Evolutionary conservation across 352 stramenopile genomes (phyloP).

Genomic region (Thalassiosira allenii): DNA sequence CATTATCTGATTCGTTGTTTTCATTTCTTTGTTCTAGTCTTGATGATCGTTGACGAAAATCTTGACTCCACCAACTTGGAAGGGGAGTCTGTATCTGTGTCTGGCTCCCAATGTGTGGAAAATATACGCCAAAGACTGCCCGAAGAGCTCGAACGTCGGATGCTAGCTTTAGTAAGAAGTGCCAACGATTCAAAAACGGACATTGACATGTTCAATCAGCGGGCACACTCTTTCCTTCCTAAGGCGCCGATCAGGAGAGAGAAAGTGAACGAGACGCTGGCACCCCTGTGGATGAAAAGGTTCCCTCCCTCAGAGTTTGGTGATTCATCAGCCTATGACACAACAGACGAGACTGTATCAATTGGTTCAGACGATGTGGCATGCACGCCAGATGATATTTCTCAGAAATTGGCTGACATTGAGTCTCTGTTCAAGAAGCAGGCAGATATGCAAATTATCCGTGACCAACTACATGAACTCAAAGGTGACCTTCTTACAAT

Average conservation of each 20-base stretch:
- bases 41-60: slow-evolving; percentile 58
- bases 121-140: slow-evolving; percentile 47
- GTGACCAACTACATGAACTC: slow-evolving; percentile 53
- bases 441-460: slow-evolving; percentile 32
- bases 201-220: slow-evolving; percentile 60
- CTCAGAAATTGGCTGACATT: slow-evolving; percentile 10
- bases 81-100: slow-evolving; percentile 28
- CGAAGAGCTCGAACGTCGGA: slow-evolving; percentile 42
- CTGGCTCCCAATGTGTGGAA: slow-evolving; percentile 44
- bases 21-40: background rate
- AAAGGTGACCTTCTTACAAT: slow-evolving; percentile 57
- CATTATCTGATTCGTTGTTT: too few species aligned
- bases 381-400: slow-evolving; percentile 10
- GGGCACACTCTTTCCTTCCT: slow-evolving; percentile 69
- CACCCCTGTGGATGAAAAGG: slow-evolving; percentile 44
- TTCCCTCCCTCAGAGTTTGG: slow-evolving; percentile 38
- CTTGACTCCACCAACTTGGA: too few species aligned
- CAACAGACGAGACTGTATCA: background rate
- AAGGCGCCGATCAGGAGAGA: slow-evolving; percentile 57
- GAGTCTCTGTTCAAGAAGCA: slow-evolving; percentile 20
- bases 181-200: slow-evolving; percentile 72
- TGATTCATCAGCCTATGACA: background rate
- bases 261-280: slow-evolving; percentile 36
- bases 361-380: background rate
- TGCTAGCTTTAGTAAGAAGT: slow-evolving; percentile 66